Base-by-base conservation (phyloP, 2,329 filamentous ascomycete genomes). In the Shiraia sp. region DNA sequence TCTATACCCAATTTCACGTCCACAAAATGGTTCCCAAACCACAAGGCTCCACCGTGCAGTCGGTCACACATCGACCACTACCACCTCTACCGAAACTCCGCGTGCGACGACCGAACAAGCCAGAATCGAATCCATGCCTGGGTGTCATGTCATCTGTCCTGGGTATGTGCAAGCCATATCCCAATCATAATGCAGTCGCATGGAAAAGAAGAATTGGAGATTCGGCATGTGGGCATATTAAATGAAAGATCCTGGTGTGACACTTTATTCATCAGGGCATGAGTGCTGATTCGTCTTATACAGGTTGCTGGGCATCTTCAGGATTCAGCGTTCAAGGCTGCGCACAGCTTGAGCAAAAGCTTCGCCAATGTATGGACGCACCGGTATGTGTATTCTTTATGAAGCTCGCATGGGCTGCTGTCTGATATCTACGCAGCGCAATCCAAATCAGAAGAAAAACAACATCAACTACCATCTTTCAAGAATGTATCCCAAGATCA, bases 401-500 rank as follows among this genome's bases (percentile, higher is more conserved):
- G 2, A 10, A 10, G 5, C 17, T 19, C n/a, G 12, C 15, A 17
- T 9, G 7, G 35, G 8, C 19, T 4, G 19, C 27, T 14, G 2
- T 14, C 28, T 23, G 47, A 54, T 36, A 59, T 47, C 28, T 22
- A 29, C 28, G 48, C 65, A 85, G 82, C 81, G 77, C 77, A 70
- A 78, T 33, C 70, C 70, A 51, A 70, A 73, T 40, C 68, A 72
- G 52, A 81, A 82, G 66, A 89, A 85, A 75, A 92, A 84, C 69
- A 83, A 81, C 52, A 90, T 97, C 81, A 97, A 97, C 74, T 91
- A 91, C 77, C 91, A 96, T 69, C 76, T 97, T 30, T 80, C 81
- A 54, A 82, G 93, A 61, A 81, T 88, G 75, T 87, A 86, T 59
- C 82, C 83, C 10, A 82, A 85, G 68, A 76, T 95, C 76, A 80